These are phyloP conservation scores for Salix brachista DNA, from an alignment of 345 rosid species.

Conservation along the genomic window DNA sequence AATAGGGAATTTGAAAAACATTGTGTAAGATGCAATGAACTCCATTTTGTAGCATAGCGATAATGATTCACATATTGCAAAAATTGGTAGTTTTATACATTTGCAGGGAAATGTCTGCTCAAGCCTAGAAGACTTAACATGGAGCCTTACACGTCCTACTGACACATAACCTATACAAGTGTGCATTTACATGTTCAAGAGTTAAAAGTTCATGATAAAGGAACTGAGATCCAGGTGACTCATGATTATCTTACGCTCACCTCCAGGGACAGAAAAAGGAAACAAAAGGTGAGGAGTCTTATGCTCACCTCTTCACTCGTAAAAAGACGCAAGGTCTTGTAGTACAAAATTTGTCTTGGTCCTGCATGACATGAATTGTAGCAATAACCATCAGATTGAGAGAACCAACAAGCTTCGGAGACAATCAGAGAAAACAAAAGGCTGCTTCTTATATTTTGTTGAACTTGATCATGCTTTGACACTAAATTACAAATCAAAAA, in stretches of 20 bases:
- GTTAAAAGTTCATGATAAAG: background rate
- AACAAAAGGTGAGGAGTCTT: background rate
- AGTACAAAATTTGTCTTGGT: slow-evolving; percentile 71
- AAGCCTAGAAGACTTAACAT: background rate
- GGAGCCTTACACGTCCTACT: background rate
- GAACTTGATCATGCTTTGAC: background rate
- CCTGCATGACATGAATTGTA: slow-evolving; percentile 38
- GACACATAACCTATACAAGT: background rate
- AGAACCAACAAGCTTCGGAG: background rate
- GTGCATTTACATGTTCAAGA: background rate
- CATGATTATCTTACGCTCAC: background rate
- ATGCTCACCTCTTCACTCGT: slow-evolving; percentile 68
- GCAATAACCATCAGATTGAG: background rate
- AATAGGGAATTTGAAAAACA: background rate
- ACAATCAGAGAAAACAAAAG: background rate
- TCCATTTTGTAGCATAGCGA: background rate
- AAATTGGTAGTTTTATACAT: background rate
- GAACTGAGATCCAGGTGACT: background rate
- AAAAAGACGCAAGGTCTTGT: slow-evolving; percentile 57
- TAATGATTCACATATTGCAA: background rate
- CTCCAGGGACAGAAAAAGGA: too few species aligned
- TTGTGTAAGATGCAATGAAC: background rate
- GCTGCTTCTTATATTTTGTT: background rate
- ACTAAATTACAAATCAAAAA: background rate
- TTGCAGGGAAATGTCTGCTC: background rate